Evolutionary conservation across 2,329 filamentous ascomycete genomes (phyloP).

Genomic region (Botryotinia narcissicola): DNA sequence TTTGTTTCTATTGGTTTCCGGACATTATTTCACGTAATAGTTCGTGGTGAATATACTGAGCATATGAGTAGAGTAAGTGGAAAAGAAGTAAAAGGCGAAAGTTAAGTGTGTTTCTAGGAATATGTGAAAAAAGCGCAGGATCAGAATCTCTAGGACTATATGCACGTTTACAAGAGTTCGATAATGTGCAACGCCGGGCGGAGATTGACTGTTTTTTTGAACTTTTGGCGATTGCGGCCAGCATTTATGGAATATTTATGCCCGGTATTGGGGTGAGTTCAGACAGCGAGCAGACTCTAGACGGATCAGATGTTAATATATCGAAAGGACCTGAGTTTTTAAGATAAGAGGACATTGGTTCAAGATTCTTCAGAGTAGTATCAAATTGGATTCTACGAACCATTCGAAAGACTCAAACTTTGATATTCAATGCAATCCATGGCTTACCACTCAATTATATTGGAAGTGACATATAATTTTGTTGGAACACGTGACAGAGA

Average conservation of each 20-base stretch:
- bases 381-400: rapidly evolving
- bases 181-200: rapidly evolving
- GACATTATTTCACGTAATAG: not conserved
- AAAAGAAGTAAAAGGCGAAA: not conserved
- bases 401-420: too few species aligned
- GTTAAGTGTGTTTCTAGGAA: not conserved
- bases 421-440: not conserved
- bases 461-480: not conserved
- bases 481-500: too few species aligned
- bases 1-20: not conserved
- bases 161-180: rapidly evolving
- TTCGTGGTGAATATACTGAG: not conserved
- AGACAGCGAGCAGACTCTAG: too few species aligned
- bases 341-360: not conserved
- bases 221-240: not conserved
- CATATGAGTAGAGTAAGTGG: not conserved
- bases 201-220: not conserved
- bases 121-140: not conserved
- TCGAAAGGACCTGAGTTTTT: too few species aligned
- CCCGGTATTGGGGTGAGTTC: too few species aligned
- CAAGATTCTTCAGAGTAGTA: not conserved
- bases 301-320: too few species aligned
- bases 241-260: rapidly evolving
- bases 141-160: rapidly evolving
- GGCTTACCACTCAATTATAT: not conserved